Evolutionary conservation across 192 early-diverging fungal genomes (phyloP).

Genomic region (Globomyces pollinis-pini): DNA sequence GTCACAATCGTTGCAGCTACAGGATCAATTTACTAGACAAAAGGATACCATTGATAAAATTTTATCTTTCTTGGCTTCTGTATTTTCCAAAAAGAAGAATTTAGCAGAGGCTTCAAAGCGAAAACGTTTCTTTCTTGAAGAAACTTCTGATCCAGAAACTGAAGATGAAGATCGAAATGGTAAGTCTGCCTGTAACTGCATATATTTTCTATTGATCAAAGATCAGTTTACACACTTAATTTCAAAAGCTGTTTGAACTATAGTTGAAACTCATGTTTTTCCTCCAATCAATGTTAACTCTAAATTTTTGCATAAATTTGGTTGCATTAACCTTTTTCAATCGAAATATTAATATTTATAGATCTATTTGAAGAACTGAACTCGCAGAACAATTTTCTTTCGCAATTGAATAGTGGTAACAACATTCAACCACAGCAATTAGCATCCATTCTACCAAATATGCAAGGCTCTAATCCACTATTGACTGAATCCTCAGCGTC

Average conservation of each 20-base stretch:
- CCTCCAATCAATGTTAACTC: neutral
- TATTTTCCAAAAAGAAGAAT: conserved; percentile 52
- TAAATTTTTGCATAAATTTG: neutral
- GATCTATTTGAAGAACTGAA: no score
- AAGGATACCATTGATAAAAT: conserved; percentile 94
- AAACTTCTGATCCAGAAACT: neutral
- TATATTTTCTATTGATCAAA: neutral
- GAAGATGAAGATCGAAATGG: neutral
- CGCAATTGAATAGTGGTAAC: no score
- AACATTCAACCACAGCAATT: no score
- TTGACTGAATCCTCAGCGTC: no score
- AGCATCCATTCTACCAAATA: no score
- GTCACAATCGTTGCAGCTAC: conserved; percentile 67
- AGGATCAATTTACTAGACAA: conserved; percentile 75
- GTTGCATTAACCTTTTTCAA: neutral
- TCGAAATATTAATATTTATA: no score
- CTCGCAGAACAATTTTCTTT: no score
- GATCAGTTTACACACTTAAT: neutral
- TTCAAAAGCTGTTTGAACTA: neutral
- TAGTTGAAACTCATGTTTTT: conserved; percentile 2
- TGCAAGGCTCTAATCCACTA: no score
- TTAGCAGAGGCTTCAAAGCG: conserved; percentile 14
- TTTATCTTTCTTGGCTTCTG: conserved; percentile 77
- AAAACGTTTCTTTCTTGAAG: conserved; percentile 24
- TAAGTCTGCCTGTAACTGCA: neutral